Evolutionary conservation across 805 yeast genomes (phyloP), one percentile per base, ranked within the genome.

Genomic region (Blastobotrys peoriensis): DNA sequence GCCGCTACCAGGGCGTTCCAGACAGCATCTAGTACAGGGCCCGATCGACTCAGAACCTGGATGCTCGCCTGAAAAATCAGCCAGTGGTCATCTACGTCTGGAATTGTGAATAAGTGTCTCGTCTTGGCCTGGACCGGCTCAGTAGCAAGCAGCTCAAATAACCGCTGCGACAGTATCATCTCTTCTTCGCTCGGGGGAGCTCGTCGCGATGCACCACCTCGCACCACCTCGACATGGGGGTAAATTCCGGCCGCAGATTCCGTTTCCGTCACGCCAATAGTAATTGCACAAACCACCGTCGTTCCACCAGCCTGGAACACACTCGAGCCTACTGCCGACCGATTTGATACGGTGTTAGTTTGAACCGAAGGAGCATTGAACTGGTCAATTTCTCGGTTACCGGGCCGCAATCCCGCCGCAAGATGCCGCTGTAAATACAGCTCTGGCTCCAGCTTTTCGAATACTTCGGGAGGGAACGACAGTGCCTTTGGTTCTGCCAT

Each of bases 401-500:
- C 63, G 6, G 96, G 96, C 50, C 97, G 79, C 18, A 83, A 58
- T 0, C 93, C 91, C 16, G 78, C 67, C 16, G 82, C 74, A 13
- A 89, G 61, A 61, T 87, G 95, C 57, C 94, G 75, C 59, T 84
- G 83, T 36, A 89, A 69, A 3, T 91, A 83, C 10, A 85, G 60
- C 45, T 86, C 95, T 1, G 97, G 96, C 1, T 94, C 86, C 30
- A 89, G 75, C 42, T 93, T 69, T 1, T 93, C 88, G 36, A 89
- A 68, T 8, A 87, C 86, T 20, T 81, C 83, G 0, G 96, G 91
- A 1, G 93, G 81, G 60, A 88, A 87, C 3, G 76, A 67, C 28
- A 83, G 70, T 10, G 82, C 74, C 36, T 67, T 61, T 52, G 33
- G 44, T 13, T 25, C 36, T 16, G 13, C n/a, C 5, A 36, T 21